These are phyloP conservation scores for Proteromonas lacertae DNA, from an alignment of 352 stramenopile species.

Conservation along the genomic window DNA sequence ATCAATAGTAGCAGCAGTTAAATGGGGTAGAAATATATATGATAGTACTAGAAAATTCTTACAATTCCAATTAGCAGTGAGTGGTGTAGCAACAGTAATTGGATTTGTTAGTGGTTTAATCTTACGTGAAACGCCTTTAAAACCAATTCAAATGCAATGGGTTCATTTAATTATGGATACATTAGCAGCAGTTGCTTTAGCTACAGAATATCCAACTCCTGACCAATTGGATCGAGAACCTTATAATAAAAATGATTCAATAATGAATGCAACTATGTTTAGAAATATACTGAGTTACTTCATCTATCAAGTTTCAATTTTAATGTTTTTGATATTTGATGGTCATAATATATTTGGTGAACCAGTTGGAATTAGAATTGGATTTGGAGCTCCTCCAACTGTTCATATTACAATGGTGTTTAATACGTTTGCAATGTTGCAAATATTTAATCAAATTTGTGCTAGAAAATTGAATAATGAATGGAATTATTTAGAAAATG, in stretches of 20 bases:
- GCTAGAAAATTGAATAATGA: constrained; percentile 48
- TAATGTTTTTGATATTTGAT: constrained; percentile 25
- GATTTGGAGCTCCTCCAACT: too few species aligned
- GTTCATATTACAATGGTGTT: constrained; percentile 54
- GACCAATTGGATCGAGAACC: constrained; percentile 35
- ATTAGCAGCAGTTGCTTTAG: constrained; percentile 38
- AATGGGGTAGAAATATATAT: constrained; percentile 77
- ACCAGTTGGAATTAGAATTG: too few species aligned
- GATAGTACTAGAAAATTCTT: constrained; percentile 60
- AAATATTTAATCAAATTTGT: constrained; percentile 55
- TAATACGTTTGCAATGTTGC: constrained; percentile 50
- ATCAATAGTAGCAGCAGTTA: constrained; percentile 74
- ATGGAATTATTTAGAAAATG: constrained; percentile 62
- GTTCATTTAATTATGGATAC: constrained; percentile 68
- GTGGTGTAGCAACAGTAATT: constrained; percentile 31
- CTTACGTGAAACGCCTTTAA: constrained; percentile 15
- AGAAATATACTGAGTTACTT: constrained; percentile 44
- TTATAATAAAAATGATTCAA: constrained; percentile 22
- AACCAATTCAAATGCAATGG: constrained; percentile 48
- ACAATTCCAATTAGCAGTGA: constrained; percentile 50
- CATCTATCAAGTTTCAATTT: constrained; percentile 24
- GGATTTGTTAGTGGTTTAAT: constrained; percentile 24
- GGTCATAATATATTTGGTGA: background rate
- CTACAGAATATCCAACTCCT: constrained; percentile 35
- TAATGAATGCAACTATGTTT: constrained; percentile 39